phyloP scores from a whole-genome alignment of 2,329 filamentous ascomycete genomes.

The Aspergillus sp. region DNA sequence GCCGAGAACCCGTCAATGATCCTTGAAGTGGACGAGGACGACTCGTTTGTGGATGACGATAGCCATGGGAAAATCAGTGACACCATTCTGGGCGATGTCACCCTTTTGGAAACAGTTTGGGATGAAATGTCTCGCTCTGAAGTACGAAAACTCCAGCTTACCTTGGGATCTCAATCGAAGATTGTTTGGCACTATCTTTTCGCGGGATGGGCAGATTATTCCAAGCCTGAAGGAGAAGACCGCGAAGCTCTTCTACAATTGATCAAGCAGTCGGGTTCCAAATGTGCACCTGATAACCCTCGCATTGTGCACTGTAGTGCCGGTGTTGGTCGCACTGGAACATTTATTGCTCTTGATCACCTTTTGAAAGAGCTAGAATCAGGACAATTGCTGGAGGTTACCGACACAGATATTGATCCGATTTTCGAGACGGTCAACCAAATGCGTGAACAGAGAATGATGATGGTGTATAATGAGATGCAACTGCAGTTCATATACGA shows the following conservation, averaged over 20 bases:
- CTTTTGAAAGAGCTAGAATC: slow-evolving; percentile 75
- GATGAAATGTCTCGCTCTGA: slow-evolving; percentile 60
- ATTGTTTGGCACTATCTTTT: slow-evolving; percentile 82
- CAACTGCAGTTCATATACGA: slow-evolving; percentile 89
- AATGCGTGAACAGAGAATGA: slow-evolving; percentile 80
- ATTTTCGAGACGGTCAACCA: slow-evolving; percentile 74
- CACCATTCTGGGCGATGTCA: slow-evolving; percentile 62
- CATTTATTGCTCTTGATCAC: slow-evolving; percentile 94
- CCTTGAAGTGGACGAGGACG: slow-evolving; percentile 31
- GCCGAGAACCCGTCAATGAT: slow-evolving; percentile 47
- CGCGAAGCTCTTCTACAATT: slow-evolving; percentile 48
- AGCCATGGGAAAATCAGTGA: slow-evolving; percentile 61
- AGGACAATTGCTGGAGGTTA: slow-evolving; percentile 56
- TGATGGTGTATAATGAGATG: slow-evolving; percentile 87
- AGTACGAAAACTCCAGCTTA: slow-evolving; percentile 65
- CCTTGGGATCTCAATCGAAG: slow-evolving; percentile 50
- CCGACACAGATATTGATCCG: slow-evolving; percentile 55
- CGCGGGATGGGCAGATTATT: slow-evolving; percentile 84
- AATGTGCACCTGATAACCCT: slow-evolving; percentile 56
- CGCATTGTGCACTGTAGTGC: slow-evolving; percentile 85
- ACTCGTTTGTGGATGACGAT: slow-evolving; percentile 51
- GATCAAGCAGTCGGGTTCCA: slow-evolving; percentile 44
- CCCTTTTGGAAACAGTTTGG: slow-evolving; percentile 51
- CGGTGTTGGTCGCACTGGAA: slow-evolving; percentile 88
- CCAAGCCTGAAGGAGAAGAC: slow-evolving; percentile 61